Base-by-base conservation (phyloP, 1,139 yeast species). In the Blastobotrys petasosporus region DNA sequence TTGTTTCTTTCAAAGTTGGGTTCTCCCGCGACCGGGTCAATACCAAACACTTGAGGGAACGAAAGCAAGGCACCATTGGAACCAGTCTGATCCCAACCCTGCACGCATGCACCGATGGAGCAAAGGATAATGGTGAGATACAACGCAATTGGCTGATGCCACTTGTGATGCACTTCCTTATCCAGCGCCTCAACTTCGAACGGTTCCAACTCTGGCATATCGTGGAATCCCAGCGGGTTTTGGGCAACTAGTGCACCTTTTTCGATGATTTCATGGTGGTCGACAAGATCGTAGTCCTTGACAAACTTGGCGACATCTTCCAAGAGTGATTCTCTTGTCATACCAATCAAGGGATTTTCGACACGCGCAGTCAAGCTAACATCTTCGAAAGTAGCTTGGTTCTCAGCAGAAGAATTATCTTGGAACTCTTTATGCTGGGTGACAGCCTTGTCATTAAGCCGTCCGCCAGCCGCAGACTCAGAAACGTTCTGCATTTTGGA, bases 61-160 rank as follows among this genome's bases (percentile, higher is more conserved):
- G 79, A 82, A 44, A 86, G 67, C 44, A 80, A 76, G 11, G 95
- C 95, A 54, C 95, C 95, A 58, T 85, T 85, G 50, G 84, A 76
- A 28, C 86, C 95, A 1, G 92, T 75, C 63, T 86, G 94, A 65
- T 86, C 95, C 86, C 86, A 85, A 59, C 95, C 95, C 64, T 85
- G 94, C 34, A 87, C 88, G 8, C 88, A 86, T 16, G 95, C 95
- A 44, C 92, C 87, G 77, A 85, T 76, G 3, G 94, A 83, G 37
- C 88, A 82, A 58, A 85, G 76, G 12, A 83, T 74, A 46, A 84
- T 77, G 47, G 85, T 80, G 51, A 71, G 75, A 54, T 79, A 65
- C 57, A 86, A 70, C 49, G 76, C 74, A 23, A 55, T 51, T 0
- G 94, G 90, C 38, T 81, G 70, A 47, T 71, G 70, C 85, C 86